Conservation (phyloP, 306 rosid species). For the Cajanus cajan region DNA sequence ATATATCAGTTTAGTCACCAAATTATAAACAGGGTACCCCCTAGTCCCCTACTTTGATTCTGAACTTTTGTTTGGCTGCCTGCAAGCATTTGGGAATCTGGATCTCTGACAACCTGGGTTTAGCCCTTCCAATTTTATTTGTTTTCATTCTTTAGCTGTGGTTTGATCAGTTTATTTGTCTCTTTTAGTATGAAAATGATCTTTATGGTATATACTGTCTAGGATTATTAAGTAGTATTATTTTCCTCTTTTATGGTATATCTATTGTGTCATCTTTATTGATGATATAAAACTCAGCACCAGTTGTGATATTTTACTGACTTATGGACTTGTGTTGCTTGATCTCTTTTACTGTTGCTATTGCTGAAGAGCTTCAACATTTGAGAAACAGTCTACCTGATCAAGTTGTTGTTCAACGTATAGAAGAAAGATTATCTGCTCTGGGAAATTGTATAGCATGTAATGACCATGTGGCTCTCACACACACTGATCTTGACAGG, state of each 20-base stretch:
- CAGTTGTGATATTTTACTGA: background rate
- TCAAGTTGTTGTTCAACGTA: slow-evolving; percentile 79
- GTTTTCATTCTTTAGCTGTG: background rate
- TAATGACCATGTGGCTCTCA: slow-evolving; percentile 92
- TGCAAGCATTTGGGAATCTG: background rate
- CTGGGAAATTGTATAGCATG: slow-evolving; percentile 91
- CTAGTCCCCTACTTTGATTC: too few species aligned
- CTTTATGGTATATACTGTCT: background rate
- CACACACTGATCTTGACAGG: slow-evolving; percentile 94
- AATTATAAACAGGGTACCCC: too few species aligned
- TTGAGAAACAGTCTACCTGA: slow-evolving; percentile 85
- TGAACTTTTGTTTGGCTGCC: background rate
- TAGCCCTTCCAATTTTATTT: background rate
- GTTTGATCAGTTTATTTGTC: background rate
- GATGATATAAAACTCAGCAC: background rate
- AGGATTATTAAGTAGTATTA: background rate
- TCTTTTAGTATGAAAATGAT: background rate
- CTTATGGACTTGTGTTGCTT: background rate
- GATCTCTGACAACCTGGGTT: background rate
- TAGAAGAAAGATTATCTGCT: slow-evolving; percentile 89
- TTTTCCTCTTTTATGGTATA: background rate
- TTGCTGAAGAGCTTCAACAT: slow-evolving; percentile 77
- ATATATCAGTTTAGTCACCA: too few species aligned
- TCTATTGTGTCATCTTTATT: background rate
- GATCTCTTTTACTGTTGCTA: too few species aligned